Conservation (phyloP, 192 early-diverging fungal genomes). For the Coemansia sp. region DNA sequence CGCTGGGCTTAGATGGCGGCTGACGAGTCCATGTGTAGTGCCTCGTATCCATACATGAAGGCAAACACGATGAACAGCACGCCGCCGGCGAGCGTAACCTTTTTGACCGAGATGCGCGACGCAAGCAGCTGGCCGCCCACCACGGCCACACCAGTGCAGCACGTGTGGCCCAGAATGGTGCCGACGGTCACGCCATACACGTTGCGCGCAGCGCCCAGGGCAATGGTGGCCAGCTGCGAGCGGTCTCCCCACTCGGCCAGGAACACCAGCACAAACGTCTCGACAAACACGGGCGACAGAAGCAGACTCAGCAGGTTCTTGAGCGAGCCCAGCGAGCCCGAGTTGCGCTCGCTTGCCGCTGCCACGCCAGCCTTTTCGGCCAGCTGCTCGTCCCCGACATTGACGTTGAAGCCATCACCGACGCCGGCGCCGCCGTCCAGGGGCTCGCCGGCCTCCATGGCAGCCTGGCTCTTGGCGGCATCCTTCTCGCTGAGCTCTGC, state of each 20-base stretch:
- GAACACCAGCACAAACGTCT: slow-evolving; percentile 96
- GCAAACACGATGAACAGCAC: slow-evolving; percentile 89
- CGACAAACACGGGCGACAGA: slow-evolving; percentile 89
- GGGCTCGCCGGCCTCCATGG: slow-evolving; percentile 57
- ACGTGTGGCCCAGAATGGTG: slow-evolving; percentile 81
- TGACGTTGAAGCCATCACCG: slow-evolving; percentile 28
- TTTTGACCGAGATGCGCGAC: slow-evolving; percentile 78
- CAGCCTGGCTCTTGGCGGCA: slow-evolving; percentile 51
- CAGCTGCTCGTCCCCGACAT: slow-evolving; percentile 21
- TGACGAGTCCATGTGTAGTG: slow-evolving; percentile 6
- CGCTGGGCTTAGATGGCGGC: too few species aligned
- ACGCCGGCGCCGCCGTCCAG: slow-evolving; percentile 7
- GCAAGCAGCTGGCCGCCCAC: slow-evolving; percentile 89
- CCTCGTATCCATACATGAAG: slow-evolving; percentile 64
- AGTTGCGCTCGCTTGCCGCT: slow-evolving; percentile 27
- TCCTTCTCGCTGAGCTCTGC: slow-evolving; percentile 80
- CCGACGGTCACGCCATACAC: slow-evolving; percentile 89
- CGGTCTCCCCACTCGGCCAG: slow-evolving; percentile 98
- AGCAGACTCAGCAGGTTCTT: slow-evolving; percentile 71
- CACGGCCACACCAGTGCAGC: slow-evolving; percentile 92
- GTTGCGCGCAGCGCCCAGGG: slow-evolving; percentile 89
- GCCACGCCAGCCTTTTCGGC: too few species aligned
- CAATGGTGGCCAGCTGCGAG: slow-evolving; percentile 95
- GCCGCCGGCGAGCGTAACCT: slow-evolving; percentile 80
- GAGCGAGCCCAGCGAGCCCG: slow-evolving; percentile 51